phyloP scores from a whole-genome alignment of 2,329 filamentous ascomycete species.

The Rasamsonia emersonii region DNA sequence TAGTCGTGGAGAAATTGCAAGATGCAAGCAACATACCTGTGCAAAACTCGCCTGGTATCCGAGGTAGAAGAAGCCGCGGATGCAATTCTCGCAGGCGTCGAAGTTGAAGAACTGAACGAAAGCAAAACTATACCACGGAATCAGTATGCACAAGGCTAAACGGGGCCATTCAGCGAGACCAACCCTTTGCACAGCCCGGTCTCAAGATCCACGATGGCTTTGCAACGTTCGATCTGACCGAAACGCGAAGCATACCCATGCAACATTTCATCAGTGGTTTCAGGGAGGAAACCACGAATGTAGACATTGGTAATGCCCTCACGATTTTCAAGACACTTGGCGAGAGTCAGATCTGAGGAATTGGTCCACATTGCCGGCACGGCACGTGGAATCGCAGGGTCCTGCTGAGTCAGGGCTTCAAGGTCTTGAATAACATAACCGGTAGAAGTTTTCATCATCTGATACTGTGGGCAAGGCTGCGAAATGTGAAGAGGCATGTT shows the following conservation, averaged over 20 bases:
- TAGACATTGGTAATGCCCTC: constrained; percentile 97
- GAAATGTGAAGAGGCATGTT: constrained; percentile 53
- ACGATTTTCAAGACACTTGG: constrained; percentile 89
- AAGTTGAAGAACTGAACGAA: constrained; percentile 92
- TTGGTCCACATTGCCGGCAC: constrained; percentile 80
- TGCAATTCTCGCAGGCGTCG: constrained; percentile 87
- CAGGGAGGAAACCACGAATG: constrained; percentile 89
- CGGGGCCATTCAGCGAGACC: constrained; percentile 20
- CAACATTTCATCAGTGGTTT: constrained; percentile 87
- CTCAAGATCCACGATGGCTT: constrained; percentile 93
- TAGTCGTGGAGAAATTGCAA: constrained; percentile 4
- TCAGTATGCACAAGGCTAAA: constrained; percentile 7
- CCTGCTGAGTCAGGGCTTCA: constrained; percentile 59
- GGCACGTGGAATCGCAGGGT: constrained; percentile 77
- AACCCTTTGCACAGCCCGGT: constrained; percentile 96
- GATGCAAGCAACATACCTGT: constrained; percentile 66
- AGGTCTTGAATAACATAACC: constrained; percentile 44
- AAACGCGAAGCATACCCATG: constrained; percentile 77
- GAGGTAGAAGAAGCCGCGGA: constrained; percentile 86
- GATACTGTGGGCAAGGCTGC: constrained; percentile 28
- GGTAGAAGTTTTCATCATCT: constrained; percentile 39
- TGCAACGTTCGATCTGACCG: constrained; percentile 89
- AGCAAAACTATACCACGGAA: constrained; percentile 61
- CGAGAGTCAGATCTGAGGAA: constrained; percentile 78
- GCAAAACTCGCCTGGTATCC: constrained; percentile 98